Evolutionary conservation across 345 rosid species (phyloP).

Genomic region (Dipteronia sinensis): DNA sequence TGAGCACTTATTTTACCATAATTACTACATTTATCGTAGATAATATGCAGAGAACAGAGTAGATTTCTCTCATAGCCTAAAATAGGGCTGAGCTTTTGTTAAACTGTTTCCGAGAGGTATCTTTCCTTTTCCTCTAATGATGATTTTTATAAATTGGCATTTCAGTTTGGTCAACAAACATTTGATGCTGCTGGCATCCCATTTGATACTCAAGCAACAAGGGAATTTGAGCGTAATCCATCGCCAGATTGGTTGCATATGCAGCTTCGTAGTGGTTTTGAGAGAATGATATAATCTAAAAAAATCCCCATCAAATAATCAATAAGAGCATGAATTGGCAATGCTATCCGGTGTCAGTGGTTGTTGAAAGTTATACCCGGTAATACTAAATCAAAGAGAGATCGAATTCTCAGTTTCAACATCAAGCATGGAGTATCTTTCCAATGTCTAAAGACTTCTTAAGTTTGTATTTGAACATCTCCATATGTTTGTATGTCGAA

Average conservation of each 20-base stretch:
- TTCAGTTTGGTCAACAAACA: conserved; percentile 71
- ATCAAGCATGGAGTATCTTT: conserved; percentile 29
- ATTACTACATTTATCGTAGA: background rate
- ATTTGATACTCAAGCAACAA: conserved; percentile 61
- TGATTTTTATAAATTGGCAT: conserved; percentile 17
- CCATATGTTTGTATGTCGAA: conserved; percentile 29
- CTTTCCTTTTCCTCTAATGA: background rate
- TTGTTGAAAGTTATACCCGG: conserved; percentile 26
- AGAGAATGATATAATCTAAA: conserved; percentile 48
- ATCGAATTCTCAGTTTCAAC: conserved; percentile 30
- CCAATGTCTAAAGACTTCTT: conserved; percentile 22
- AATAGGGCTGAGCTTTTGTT: background rate
- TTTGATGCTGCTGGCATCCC: conserved; percentile 58
- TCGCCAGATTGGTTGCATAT: conserved; percentile 93
- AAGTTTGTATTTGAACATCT: conserved; percentile 26
- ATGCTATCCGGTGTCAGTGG: conserved; percentile 24
- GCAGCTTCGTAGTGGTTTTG: conserved; percentile 78
- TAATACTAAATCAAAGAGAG: conserved; percentile 23
- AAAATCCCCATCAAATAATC: conserved; percentile 14
- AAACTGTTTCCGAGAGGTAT: background rate
- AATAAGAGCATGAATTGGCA: conserved; percentile 37
- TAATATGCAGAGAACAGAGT: background rate
- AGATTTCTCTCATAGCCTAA: background rate
- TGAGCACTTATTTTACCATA: background rate
- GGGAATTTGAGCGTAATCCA: conserved; percentile 63